Percentiles rank a stretch among this genome's conserved stretches.
Conservation (phyloP, 768 basidiomycete species). For the Serendipita vermifera region DNA sequence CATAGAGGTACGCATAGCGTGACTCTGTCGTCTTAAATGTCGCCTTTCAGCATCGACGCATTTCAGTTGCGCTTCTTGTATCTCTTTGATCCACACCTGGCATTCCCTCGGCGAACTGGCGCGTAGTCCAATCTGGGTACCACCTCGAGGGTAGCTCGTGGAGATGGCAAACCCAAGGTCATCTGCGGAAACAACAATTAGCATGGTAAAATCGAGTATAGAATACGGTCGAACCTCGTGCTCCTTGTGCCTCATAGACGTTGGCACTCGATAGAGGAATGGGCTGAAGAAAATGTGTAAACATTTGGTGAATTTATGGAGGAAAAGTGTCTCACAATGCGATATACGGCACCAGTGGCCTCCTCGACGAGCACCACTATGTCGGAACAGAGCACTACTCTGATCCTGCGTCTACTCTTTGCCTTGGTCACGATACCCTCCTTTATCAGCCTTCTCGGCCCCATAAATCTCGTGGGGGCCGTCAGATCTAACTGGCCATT, state of each 20-base stretch:
- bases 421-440: slow-evolving; percentile 70
- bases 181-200: slow-evolving; percentile 31
- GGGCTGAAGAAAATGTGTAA: slow-evolving; percentile 34
- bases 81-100: slow-evolving; percentile 37
- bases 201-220: neutral
- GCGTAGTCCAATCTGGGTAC: slow-evolving; percentile 50
- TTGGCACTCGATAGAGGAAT: slow-evolving; percentile 56
- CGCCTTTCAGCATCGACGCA: slow-evolving; percentile 15
- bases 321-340: slow-evolving; percentile 46
- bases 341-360: slow-evolving; percentile 53
- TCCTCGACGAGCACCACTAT: slow-evolving; percentile 78
- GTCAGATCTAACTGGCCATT: slow-evolving; percentile 83
- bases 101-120: slow-evolving; percentile 48
- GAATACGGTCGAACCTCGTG: slow-evolving; percentile 31
- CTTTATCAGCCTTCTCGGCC: slow-evolving; percentile 61
- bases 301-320: neutral
- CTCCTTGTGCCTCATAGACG: slow-evolving; percentile 39
- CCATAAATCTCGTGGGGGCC: slow-evolving; percentile 75
- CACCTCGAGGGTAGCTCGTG: slow-evolving; percentile 58
- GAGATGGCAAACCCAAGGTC: slow-evolving; percentile 54
- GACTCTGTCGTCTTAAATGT: neutral
- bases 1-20: neutral
- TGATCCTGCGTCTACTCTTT: slow-evolving; percentile 69
- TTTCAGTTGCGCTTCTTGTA: slow-evolving; percentile 27
- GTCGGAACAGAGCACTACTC: slow-evolving; percentile 76